Conservation (phyloP, 768 basidiomycete species). For the Dioszegia aurantiaca region DNA sequence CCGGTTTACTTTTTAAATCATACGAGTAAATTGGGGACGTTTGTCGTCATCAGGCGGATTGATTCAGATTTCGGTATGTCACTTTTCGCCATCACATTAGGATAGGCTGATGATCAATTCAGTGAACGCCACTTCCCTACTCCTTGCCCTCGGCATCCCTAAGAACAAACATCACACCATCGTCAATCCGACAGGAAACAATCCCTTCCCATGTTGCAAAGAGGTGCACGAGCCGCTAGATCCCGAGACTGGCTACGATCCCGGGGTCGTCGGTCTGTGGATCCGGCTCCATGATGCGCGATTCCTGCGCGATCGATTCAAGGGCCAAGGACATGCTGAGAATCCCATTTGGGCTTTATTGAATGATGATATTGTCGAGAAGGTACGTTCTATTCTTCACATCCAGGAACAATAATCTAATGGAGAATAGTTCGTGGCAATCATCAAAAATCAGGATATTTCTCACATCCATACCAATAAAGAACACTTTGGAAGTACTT, state of each 20-base stretch:
- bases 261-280: neutral
- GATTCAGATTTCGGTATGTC: constrained; percentile 44
- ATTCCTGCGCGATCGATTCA: constrained; percentile 7
- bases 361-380: constrained; percentile 5
- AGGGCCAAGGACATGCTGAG: constrained; percentile 1
- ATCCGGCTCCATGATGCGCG: neutral
- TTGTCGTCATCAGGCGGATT: constrained; percentile 29
- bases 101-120: neutral
- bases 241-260: constrained; percentile 2
- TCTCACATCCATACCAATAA: constrained; percentile 2
- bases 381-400: neutral
- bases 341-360: constrained; percentile 6
- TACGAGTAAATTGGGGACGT: constrained; percentile 12
- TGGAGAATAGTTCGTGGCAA: neutral
- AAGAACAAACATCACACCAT: constrained; percentile 23
- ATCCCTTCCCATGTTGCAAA: neutral
- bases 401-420: neutral
- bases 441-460: constrained; percentile 4
- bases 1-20: constrained; percentile 35
- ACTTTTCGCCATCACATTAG: neutral
- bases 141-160: constrained; percentile 33
- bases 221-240: constrained; percentile 2
- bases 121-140: constrained; percentile 41
- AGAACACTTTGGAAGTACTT: neutral
- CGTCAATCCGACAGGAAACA: constrained; percentile 5